These are phyloP conservation scores for Anthracocystis panici-leucophaei DNA, from an alignment of 1,284 basidiomycete genomes.

Conservation along the genomic window DNA sequence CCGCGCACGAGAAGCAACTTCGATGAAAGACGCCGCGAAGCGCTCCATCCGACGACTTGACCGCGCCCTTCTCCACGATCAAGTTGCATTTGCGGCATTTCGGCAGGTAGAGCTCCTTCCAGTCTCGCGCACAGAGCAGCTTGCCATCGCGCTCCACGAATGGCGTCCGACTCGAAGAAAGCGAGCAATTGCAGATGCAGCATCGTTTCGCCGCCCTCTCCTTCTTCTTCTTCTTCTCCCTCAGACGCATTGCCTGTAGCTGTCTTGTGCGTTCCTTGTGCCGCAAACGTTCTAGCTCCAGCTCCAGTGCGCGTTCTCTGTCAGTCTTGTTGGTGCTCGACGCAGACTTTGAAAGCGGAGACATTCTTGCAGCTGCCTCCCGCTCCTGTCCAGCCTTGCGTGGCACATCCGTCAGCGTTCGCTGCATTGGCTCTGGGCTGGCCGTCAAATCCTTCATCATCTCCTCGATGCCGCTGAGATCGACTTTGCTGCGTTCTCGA, in stretches of 20 bases:
- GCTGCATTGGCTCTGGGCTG: slow-evolving; percentile 28
- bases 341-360: slow-evolving; percentile 11
- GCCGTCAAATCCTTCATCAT: slow-evolving; percentile 51
- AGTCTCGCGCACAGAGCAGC: slow-evolving; percentile 55
- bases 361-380: not conserved
- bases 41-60: slow-evolving; percentile 61
- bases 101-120: slow-evolving; percentile 58
- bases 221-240: slow-evolving; percentile 35
- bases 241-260: slow-evolving; percentile 31
- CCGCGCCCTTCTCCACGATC: slow-evolving; percentile 51
- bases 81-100: slow-evolving; percentile 60
- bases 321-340: slow-evolving; percentile 19
- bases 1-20: slow-evolving; percentile 58
- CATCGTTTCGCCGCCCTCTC: slow-evolving; percentile 45
- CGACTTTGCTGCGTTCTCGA: slow-evolving; percentile 24
- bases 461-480: slow-evolving; percentile 54
- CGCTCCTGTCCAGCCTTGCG: not conserved
- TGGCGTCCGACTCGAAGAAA: slow-evolving; percentile 47
- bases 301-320: slow-evolving; percentile 28
- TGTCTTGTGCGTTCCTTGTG: slow-evolving; percentile 37
- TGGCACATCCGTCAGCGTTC: slow-evolving; percentile 12
- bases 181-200: slow-evolving; percentile 54
- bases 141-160: slow-evolving; percentile 61
- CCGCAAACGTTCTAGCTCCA: slow-evolving; percentile 39
- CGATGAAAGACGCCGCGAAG: slow-evolving; percentile 55